phyloP scores from a whole-genome alignment of 2,329 filamentous ascomycete species.

The Pyrenophora graminea region DNA sequence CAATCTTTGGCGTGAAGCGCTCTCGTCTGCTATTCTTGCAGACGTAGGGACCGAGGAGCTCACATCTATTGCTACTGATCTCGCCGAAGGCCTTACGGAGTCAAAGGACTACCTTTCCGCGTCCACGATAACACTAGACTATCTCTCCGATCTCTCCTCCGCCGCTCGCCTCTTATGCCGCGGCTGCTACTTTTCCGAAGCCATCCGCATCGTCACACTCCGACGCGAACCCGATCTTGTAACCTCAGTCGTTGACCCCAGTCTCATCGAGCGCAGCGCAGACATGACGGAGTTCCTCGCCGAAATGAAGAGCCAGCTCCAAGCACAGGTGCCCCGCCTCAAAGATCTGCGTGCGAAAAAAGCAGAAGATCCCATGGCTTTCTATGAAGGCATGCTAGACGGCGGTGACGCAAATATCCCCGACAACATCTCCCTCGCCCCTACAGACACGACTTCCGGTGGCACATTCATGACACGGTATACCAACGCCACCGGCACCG shows the following conservation, averaged over 20 bases:
- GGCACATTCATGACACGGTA: constrained; percentile 90
- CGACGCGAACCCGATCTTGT: constrained; percentile 67
- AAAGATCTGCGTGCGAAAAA: constrained; percentile 81
- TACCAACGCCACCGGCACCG: constrained; percentile 75
- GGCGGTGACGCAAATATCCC: constrained; percentile 68
- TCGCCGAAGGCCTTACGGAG: constrained; percentile 80
- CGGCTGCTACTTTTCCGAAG: constrained; percentile 84
- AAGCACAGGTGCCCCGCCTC: constrained; percentile 83
- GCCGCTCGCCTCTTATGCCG: constrained; percentile 82
- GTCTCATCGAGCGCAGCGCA: constrained; percentile 78
- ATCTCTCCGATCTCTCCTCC: constrained; percentile 71
- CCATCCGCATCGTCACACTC: constrained; percentile 74
- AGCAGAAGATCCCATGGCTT: constrained; percentile 79
- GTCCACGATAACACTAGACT: constrained; percentile 78
- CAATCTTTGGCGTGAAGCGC: constrained; percentile 87
- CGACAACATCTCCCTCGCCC: constrained; percentile 89
- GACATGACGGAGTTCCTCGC: constrained; percentile 88
- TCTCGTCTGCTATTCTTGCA: constrained; percentile 75
- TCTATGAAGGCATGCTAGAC: constrained; percentile 71
- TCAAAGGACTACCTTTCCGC: constrained; percentile 82
- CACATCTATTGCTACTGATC: constrained; percentile 67
- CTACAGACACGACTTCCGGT: constrained; percentile 79
- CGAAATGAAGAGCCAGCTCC: constrained; percentile 85
- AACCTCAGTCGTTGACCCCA: constrained; percentile 70
- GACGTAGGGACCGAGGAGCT: constrained; percentile 63